phyloP scores from a whole-genome alignment of 2,329 filamentous ascomycete genomes.

The Colletotrichum noveboracense region DNA sequence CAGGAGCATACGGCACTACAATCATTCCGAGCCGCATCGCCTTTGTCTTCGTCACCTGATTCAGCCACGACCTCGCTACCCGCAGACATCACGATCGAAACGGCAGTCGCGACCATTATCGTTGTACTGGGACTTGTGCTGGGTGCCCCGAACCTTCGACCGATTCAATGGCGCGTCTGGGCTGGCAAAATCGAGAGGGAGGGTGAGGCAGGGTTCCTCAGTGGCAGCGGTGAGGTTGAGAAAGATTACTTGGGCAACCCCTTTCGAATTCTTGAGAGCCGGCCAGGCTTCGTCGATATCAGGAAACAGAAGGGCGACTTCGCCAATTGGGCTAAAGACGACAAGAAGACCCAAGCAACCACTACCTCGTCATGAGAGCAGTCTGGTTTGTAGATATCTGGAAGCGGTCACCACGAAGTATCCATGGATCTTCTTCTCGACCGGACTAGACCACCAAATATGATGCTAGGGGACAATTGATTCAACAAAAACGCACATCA shows the following conservation, averaged over 20 bases:
- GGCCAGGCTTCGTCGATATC: constrained; percentile 88
- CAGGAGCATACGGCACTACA: constrained; percentile 86
- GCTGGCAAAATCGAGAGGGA: constrained; percentile 84
- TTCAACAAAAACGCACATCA: not conserved
- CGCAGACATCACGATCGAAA: constrained; percentile 87
- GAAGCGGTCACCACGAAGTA: not conserved
- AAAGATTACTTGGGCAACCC: constrained; percentile 78
- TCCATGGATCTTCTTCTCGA: not conserved
- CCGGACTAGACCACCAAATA: not conserved
- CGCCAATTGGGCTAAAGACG: constrained; percentile 69
- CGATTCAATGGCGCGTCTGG: constrained; percentile 84
- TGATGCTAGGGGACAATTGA: not conserved
- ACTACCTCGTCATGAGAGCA: not conserved
- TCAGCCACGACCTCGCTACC: constrained; percentile 65
- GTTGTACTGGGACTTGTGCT: constrained; percentile 84
- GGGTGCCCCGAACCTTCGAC: constrained; percentile 77
- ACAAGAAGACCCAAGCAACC: constrained; percentile 21
- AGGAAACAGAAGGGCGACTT: constrained; percentile 82
- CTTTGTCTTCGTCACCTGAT: constrained; percentile 43
- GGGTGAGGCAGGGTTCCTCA: constrained; percentile 64
- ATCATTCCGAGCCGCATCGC: constrained; percentile 52
- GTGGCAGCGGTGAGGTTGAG: constrained; percentile 68
- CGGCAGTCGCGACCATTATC: constrained; percentile 78
- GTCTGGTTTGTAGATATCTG: not conserved
- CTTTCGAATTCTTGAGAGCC: constrained; percentile 78